phyloP scores from a whole-genome alignment of 306 rosid species.

The Medicago lupulina region DNA sequence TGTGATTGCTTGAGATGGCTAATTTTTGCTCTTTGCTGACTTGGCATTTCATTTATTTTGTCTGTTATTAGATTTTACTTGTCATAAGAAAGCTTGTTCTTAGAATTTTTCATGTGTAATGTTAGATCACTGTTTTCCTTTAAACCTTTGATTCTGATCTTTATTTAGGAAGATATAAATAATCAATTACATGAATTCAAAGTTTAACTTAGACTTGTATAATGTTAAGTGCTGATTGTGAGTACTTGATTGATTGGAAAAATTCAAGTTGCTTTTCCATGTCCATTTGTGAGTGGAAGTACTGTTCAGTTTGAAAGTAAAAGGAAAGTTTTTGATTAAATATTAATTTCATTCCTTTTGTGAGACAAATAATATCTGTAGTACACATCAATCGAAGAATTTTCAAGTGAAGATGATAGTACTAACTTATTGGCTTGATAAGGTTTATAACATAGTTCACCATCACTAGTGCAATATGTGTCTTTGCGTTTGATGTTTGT shows the following conservation, averaged over 20 bases:
- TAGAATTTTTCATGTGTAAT: conserved; percentile 3
- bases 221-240: conserved; percentile 18
- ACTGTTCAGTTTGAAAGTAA: conserved; percentile 30
- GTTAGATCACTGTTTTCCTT: conserved; percentile 23
- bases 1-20: conserved; percentile 38
- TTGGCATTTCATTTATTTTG: conserved; percentile 5
- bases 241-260: conserved; percentile 25
- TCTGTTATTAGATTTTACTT: conserved; percentile 18
- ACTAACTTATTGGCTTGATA: conserved; percentile 2
- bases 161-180: conserved; percentile 22
- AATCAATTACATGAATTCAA: neutral
- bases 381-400: conserved; percentile 6
- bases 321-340: conserved; percentile 12
- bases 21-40: conserved; percentile 8
- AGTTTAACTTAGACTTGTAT: conserved; percentile 22
- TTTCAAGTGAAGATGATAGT: neutral
- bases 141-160: conserved; percentile 21
- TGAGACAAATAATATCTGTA: conserved; percentile 23
- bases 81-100: conserved; percentile 13
- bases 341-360: conserved; percentile 30
- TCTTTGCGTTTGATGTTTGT: conserved; percentile 26
- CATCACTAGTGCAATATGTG: conserved; percentile 11
- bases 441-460: conserved; percentile 1
- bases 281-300: conserved; percentile 29
- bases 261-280: conserved; percentile 9